Conservation (phyloP, 2,329 filamentous ascomycete species). For the Mariannaea elegans region DNA sequence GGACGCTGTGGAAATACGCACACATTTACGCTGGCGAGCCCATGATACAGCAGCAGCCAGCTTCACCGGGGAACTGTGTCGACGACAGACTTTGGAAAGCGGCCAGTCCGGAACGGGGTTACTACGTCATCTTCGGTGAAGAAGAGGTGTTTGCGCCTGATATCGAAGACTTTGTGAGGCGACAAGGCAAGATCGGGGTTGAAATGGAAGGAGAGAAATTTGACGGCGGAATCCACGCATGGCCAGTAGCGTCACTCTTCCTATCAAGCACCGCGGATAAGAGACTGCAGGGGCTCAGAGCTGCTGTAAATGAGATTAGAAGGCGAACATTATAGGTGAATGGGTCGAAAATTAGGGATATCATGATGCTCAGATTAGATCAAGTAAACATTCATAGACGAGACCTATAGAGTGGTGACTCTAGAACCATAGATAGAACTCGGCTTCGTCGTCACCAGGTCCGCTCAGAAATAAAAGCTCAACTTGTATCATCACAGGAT, state of each 20-base stretch:
- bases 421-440: slow-evolving; percentile 58
- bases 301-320: slow-evolving; percentile 51
- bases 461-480: slow-evolving; percentile 49
- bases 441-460: slow-evolving; percentile 59
- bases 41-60: slow-evolving; percentile 46
- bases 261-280: slow-evolving; percentile 58
- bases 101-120: slow-evolving; percentile 72
- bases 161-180: slow-evolving; percentile 66
- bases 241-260: slow-evolving; percentile 78
- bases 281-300: slow-evolving; percentile 61
- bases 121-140: slow-evolving; percentile 75
- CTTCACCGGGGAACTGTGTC: slow-evolving; percentile 75
- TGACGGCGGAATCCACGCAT: slow-evolving; percentile 77
- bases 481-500: slow-evolving; percentile 52
- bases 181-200: slow-evolving; percentile 62
- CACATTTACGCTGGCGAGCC: slow-evolving; percentile 67
- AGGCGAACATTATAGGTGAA: slow-evolving; percentile 36
- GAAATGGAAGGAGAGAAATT: slow-evolving; percentile 68
- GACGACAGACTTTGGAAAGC: slow-evolving; percentile 72
- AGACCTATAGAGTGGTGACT: slow-evolving; percentile 35
- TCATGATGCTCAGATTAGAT: slow-evolving; percentile 68
- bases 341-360: slow-evolving; percentile 23
- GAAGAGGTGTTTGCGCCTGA: slow-evolving; percentile 83
- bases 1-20: slow-evolving; percentile 74
- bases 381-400: slow-evolving; percentile 61